Conservation (phyloP, 768 basidiomycete species). For the Rhodotorula kratochvilovae region DNA sequence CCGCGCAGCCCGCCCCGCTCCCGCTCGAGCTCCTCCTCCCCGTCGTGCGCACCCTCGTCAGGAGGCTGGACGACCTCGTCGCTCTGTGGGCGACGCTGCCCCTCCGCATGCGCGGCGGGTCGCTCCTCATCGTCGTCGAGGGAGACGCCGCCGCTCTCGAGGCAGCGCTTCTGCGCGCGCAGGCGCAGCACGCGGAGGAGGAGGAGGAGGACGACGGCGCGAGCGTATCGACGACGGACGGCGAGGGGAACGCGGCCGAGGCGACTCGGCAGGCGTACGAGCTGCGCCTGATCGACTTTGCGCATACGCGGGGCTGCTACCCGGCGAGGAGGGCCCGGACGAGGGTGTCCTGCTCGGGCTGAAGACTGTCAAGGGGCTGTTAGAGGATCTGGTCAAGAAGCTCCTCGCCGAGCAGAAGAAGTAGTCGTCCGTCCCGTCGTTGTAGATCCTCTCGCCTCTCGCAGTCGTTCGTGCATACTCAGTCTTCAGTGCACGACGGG, state of each 20-base stretch:
- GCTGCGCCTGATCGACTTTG: conserved; percentile 88
- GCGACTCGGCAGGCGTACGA: conserved; percentile 52
- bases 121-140: conserved; percentile 76
- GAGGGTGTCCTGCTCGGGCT: conserved; percentile 70
- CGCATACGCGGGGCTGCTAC: conserved; percentile 59
- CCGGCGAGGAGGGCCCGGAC: conserved; percentile 69
- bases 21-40: conserved; percentile 55
- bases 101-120: conserved; percentile 74
- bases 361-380: conserved; percentile 59
- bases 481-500: background rate
- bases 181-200: conserved; percentile 43
- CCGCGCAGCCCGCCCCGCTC: background rate
- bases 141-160: conserved; percentile 54
- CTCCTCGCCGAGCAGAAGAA: conserved; percentile 9
- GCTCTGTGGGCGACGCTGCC: conserved; percentile 57
- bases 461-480: too few relatives aligned
- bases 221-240: conserved; percentile 36
- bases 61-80: conserved; percentile 49
- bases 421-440: too few relatives aligned
- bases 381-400: conserved; percentile 20
- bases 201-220: conserved; percentile 41
- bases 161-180: conserved; percentile 43
- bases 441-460: background rate
- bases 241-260: conserved; percentile 28
- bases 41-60: conserved; percentile 59